These are phyloP conservation scores for Manihot esculenta DNA, from an alignment of 441 rosid species.

Conservation along the genomic window DNA sequence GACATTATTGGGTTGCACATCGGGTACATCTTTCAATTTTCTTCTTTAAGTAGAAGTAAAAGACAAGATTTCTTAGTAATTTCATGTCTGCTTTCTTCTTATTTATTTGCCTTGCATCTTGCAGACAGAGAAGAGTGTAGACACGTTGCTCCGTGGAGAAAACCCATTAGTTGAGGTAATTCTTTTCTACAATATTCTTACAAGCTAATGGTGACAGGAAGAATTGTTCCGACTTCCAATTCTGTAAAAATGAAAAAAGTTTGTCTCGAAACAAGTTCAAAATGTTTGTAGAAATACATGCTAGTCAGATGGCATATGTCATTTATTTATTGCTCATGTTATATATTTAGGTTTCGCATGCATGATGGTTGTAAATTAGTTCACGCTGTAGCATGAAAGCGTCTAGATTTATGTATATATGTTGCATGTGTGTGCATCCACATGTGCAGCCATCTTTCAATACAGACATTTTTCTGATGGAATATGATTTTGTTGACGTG, in stretches of 20 bases:
- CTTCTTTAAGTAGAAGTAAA: not conserved
- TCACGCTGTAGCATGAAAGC: not conserved
- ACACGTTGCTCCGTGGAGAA: conserved; percentile 55
- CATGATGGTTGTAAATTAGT: not conserved
- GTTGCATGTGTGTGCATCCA: not conserved
- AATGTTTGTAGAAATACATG: not conserved
- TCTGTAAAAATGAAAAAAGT: not conserved
- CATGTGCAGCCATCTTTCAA: too few relatives aligned
- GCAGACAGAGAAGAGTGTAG: conserved; percentile 71
- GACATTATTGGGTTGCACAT: conserved; percentile 65
- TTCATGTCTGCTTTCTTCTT: not conserved
- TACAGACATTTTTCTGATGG: too few relatives aligned
- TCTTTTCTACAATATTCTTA: not conserved
- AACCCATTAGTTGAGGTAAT: conserved; percentile 66
- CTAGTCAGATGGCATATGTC: not conserved
- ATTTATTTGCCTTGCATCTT: conserved; percentile 1
- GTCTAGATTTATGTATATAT: too few relatives aligned
- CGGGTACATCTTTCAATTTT: conserved; percentile 31
- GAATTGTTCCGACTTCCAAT: not conserved
- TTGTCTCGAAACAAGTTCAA: not conserved
- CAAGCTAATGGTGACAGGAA: not conserved
- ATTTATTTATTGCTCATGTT: not conserved
- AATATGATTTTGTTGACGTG: not conserved
- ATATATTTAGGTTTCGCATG: not conserved
- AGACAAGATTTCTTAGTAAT: not conserved